Evolutionary conservation across 2,329 filamentous ascomycete genomes (phyloP).

Genomic region (Ophiostoma triangulosporum): DNA sequence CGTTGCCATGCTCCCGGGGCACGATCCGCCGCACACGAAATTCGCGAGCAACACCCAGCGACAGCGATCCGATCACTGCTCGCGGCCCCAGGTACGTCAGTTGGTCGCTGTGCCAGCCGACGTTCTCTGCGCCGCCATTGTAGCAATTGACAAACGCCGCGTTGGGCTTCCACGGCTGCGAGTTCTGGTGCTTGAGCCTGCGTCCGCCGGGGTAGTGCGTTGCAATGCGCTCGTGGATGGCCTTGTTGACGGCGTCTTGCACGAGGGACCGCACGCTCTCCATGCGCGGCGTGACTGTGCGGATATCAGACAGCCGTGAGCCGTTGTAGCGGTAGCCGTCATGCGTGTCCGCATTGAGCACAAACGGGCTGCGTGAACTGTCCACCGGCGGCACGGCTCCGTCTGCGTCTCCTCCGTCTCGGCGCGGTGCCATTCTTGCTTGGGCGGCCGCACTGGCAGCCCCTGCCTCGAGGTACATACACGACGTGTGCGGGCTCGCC

Average conservation of each 20-base stretch:
- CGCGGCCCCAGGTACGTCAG: constrained; percentile 85
- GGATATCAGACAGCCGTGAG: constrained; percentile 57
- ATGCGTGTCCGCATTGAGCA: not conserved
- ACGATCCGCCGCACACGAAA: constrained; percentile 75
- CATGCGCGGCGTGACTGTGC: constrained; percentile 63
- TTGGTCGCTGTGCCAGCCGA: constrained; percentile 88
- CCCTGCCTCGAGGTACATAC: constrained; percentile 60
- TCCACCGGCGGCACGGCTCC: not conserved
- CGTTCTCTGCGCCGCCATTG: constrained; percentile 62
- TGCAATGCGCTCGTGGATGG: constrained; percentile 59
- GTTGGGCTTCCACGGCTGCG: constrained; percentile 66
- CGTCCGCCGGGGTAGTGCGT: constrained; percentile 52
- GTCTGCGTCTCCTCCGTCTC: not conserved
- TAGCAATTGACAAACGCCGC: constrained; percentile 95
- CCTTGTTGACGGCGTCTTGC: constrained; percentile 59
- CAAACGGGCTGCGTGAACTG: not conserved
- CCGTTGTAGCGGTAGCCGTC: constrained; percentile 77
- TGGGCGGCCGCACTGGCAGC: not conserved
- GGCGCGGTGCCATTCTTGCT: not conserved
- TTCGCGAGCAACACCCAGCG: constrained; percentile 81
- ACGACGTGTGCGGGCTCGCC: constrained; percentile 68
- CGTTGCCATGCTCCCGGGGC: constrained; percentile 35
- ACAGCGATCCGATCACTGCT: constrained; percentile 78
- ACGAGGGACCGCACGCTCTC: constrained; percentile 55
- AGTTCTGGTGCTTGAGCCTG: constrained; percentile 67